phyloP scores from a whole-genome alignment of 176 grass and related monocot species.

The Rhynchospora tenuis region DNA sequence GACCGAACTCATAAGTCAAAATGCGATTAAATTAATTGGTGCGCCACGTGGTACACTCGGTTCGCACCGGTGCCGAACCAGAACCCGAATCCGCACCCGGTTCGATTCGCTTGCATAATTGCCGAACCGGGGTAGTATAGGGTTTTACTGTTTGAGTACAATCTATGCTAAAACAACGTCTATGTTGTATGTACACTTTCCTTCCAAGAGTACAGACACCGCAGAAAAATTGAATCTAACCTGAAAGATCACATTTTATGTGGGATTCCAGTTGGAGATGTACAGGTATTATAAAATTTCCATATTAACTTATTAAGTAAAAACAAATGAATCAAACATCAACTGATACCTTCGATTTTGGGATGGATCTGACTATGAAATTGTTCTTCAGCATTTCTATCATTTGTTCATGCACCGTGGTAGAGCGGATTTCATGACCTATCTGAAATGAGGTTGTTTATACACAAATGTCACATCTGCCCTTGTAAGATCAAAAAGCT shows the following conservation, averaged over 20 bases:
- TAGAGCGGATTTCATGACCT: constrained; percentile 87
- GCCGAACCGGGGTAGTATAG: too few species aligned
- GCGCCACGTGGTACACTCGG: too few species aligned
- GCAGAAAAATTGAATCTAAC: background rate
- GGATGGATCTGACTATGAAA: constrained; percentile 62
- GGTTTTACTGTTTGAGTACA: background rate
- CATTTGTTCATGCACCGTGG: constrained; percentile 75
- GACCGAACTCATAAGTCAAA: too few species aligned
- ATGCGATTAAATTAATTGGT: too few species aligned
- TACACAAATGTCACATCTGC: constrained; percentile 11
- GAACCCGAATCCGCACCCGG: too few species aligned
- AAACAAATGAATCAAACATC: background rate
- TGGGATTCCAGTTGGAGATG: background rate
- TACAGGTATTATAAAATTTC: background rate
- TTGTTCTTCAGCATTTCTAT: constrained; percentile 81
- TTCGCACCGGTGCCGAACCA: too few species aligned
- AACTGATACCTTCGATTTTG: constrained; percentile 63
- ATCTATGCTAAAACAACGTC: background rate
- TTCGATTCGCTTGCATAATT: too few species aligned
- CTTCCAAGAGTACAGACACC: background rate
- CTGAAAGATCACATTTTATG: background rate
- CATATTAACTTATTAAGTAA: background rate
- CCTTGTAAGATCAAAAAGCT: background rate
- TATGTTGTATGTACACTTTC: background rate
- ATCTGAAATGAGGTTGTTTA: constrained; percentile 39